Base-by-base conservation (phyloP, 2,329 filamentous ascomycete species). In the Colletotrichum sp. region DNA sequence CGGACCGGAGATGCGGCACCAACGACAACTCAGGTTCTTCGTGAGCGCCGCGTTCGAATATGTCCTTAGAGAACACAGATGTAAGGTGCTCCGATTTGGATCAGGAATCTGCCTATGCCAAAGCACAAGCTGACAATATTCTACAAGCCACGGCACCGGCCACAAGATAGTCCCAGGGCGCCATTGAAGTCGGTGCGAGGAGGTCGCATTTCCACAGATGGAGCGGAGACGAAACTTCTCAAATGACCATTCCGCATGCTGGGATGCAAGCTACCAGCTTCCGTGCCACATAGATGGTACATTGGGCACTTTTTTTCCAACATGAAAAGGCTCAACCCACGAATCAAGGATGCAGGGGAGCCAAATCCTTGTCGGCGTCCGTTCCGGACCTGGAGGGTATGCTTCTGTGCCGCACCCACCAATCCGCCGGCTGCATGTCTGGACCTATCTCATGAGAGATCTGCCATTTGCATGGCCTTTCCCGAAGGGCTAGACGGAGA, bases 401-500 rank as follows among this genome's bases (percentile, higher is more conserved):
- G 64, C 34, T 39, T 55, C 60, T 65, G 71, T 75, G 59, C 65
- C 71, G 72, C 71, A 72, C 30, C 62, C 57, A 57, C 64, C 26
- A 68, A 52, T 63, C 60, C 71, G 28, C 65, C 9, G 21, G 10
- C 21, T 44, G 64, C n/a, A n/a, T 69, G 64, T 32, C 59, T 70
- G 24, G 59, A 59, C 66, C 59, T 75, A 57, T 69, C 65, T 60
- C 7, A 26, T 68, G 63, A 66, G 60, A 59, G 18, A 70, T 65
- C 65, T 70, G 21, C 49, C 28, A 26, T 39, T 55, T 66, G 59
- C 49, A 64, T 64, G 55, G 44, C 55, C 60, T 68, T 44, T 52
- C 55, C 69, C 72, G 63, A 72, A 63, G 57, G 39, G 63, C 39
- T 52, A 67, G 63, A 52, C 73, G 55, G 57, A 72, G 49, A 63